These are phyloP conservation scores for Amanita muscaria DNA, from an alignment of 768 basidiomycete species.

Conservation along the genomic window DNA sequence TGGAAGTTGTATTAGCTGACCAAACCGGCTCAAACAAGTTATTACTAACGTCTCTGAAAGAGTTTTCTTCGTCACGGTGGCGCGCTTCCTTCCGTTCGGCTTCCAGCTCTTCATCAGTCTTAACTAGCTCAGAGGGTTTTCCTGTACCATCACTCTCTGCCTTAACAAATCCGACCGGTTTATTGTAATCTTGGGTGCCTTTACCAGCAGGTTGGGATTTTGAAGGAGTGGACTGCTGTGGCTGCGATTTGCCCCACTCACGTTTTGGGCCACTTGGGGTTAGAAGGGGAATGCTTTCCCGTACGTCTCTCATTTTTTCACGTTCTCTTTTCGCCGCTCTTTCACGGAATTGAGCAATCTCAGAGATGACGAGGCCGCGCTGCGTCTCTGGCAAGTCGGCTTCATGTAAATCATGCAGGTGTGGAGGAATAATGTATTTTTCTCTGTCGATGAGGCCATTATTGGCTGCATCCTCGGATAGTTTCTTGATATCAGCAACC, in stretches of 20 bases:
- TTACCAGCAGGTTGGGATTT: constrained; percentile 50
- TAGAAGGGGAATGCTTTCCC: constrained; percentile 43
- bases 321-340: constrained; percentile 85
- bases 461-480: constrained; percentile 67
- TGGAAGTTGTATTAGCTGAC: constrained; percentile 21
- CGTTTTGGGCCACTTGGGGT: constrained; percentile 70
- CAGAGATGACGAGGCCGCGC: constrained; percentile 88
- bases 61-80: constrained; percentile 71
- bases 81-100: constrained; percentile 69
- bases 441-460: constrained; percentile 73
- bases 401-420: constrained; percentile 92
- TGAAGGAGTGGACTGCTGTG: constrained; percentile 23
- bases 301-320: constrained; percentile 78
- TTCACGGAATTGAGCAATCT: constrained; percentile 95
- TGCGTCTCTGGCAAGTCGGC: constrained; percentile 93
- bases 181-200: constrained; percentile 68
- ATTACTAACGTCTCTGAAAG: constrained; percentile 74
- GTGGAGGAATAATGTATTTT: constrained; percentile 89
- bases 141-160: constrained; percentile 35
- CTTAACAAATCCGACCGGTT: constrained; percentile 79
- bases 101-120: constrained; percentile 84
- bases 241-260: constrained; percentile 70
- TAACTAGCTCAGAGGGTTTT: constrained; percentile 18
- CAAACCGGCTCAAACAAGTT: background rate
- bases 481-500: constrained; percentile 61